A percentile compares a stretch with the other conserved stretches of the same genome.
These are phyloP conservation scores for Phytophthora citrophthora DNA, from an alignment of 352 stramenopile genomes.

Conservation along the genomic window DNA sequence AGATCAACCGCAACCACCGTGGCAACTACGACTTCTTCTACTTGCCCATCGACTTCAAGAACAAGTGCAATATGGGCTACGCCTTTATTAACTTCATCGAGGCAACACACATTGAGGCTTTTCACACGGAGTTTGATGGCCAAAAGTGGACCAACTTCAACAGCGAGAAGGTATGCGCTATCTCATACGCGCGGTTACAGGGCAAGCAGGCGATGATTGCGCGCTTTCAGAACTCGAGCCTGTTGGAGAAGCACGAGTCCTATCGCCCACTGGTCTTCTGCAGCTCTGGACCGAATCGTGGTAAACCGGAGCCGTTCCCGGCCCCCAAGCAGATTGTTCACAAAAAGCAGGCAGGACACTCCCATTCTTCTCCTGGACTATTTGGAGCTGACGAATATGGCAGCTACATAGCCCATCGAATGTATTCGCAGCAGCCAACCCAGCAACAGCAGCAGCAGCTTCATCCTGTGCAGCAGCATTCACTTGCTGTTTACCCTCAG, in stretches of 20 bases:
- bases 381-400: slow-evolving; percentile 40
- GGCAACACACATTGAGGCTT: slow-evolving; percentile 68
- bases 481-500: slow-evolving; percentile 37
- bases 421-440: slow-evolving; percentile 29
- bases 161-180: slow-evolving; percentile 98
- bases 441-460: slow-evolving; percentile 38
- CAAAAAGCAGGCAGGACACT: slow-evolving; percentile 46
- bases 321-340: slow-evolving; percentile 58
- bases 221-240: slow-evolving; percentile 98
- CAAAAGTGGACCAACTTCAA: slow-evolving; percentile 99
- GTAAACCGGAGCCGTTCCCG: slow-evolving; percentile 73
- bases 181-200: slow-evolving; percentile 98
- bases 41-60: slow-evolving; percentile 99
- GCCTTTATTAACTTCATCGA: slow-evolving; percentile 99
- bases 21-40: slow-evolving; percentile 99
- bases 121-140: slow-evolving; percentile 86
- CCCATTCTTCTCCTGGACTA: slow-evolving; percentile 27
- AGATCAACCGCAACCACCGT: slow-evolving; percentile 95
- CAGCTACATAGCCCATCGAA: slow-evolving; percentile 34
- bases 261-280: slow-evolving; percentile 94
- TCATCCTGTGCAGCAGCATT: slow-evolving; percentile 31
- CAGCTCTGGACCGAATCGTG: slow-evolving; percentile 73
- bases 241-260: slow-evolving; percentile 94
- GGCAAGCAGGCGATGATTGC: slow-evolving; percentile 98
- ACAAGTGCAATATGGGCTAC: slow-evolving; percentile 99